Evolutionary conservation across 2,329 filamentous ascomycete genomes (phyloP).

Genomic region (Verticillium tricorpus): DNA sequence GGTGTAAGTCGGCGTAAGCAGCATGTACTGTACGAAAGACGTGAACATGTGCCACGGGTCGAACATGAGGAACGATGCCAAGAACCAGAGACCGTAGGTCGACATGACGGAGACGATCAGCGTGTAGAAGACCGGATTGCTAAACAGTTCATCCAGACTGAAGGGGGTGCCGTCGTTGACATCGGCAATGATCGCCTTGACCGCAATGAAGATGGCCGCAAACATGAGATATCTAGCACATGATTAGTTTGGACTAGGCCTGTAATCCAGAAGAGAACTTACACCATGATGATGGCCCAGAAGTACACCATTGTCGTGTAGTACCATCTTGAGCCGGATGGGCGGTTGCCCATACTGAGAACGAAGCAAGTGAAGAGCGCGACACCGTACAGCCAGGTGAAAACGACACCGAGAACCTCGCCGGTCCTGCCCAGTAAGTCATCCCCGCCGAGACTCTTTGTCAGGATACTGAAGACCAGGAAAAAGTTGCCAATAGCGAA

Average conservation of each 20-base stretch:
- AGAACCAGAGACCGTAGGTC: slow-evolving; percentile 88
- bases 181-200: slow-evolving; percentile 74
- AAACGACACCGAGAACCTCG: slow-evolving; percentile 78
- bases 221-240: slow-evolving; percentile 75
- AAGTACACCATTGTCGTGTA: slow-evolving; percentile 99
- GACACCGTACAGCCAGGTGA: slow-evolving; percentile 93
- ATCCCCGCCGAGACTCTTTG: slow-evolving; percentile 69
- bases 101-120: slow-evolving; percentile 88
- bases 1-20: slow-evolving; percentile 93
- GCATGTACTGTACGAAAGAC: slow-evolving; percentile 88
- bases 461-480: slow-evolving; percentile 95
- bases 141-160: slow-evolving; percentile 68
- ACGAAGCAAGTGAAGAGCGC: slow-evolving; percentile 94
- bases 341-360: slow-evolving; percentile 87
- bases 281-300: slow-evolving; percentile 94
- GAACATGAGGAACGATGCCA: slow-evolving; percentile 90
- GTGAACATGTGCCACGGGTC: slow-evolving; percentile 99
- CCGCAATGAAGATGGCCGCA: slow-evolving; percentile 90
- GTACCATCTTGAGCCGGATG: slow-evolving; percentile 86
- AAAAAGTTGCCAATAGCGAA: slow-evolving; percentile 99
- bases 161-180: slow-evolving; percentile 59
- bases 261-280: slow-evolving; percentile 30
- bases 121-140: slow-evolving; percentile 85
- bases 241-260: slow-evolving; percentile 33
- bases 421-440: slow-evolving; percentile 72